phyloP scores from a whole-genome alignment of 768 basidiomycete species.

The Leccinum olivaceopallidum region DNA sequence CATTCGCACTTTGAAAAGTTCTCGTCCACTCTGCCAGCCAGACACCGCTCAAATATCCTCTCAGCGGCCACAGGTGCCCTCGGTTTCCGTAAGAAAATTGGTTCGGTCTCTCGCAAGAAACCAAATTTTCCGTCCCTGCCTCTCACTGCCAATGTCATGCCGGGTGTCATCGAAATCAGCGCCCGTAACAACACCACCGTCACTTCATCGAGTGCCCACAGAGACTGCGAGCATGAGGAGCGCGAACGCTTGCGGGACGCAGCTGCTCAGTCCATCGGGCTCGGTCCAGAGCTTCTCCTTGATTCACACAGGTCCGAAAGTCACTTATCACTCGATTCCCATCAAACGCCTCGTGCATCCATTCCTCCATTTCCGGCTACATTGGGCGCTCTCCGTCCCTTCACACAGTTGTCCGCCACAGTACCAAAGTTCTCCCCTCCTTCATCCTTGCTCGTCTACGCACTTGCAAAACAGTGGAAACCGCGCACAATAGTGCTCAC shows the following conservation, averaged over 20 bases:
- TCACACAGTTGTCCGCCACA: conserved; percentile 50
- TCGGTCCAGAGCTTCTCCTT: conserved; percentile 54
- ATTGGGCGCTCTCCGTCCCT: conserved; percentile 48
- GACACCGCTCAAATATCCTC: conserved; percentile 47
- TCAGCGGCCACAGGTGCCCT: conserved; percentile 55
- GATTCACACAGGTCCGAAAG: conserved; percentile 28
- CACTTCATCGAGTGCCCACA: conserved; percentile 19
- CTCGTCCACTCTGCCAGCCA: conserved; percentile 26
- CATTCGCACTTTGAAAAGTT: conserved; percentile 8
- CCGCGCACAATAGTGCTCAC: conserved; percentile 61
- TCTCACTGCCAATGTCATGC: conserved; percentile 46
- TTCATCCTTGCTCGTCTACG: conserved; percentile 68
- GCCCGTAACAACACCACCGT: conserved; percentile 36
- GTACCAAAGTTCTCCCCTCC: conserved; percentile 72
- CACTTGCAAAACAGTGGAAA: conserved; percentile 75
- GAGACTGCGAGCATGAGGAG: conserved; percentile 67
- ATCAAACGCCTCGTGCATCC: conserved; percentile 4
- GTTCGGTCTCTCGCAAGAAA: conserved; percentile 41
- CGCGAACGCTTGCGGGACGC: conserved; percentile 72
- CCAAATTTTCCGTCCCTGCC: conserved; percentile 26
- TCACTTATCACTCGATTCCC: conserved; percentile 20
- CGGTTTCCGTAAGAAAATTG: conserved; percentile 44
- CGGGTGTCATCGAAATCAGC: conserved; percentile 74
- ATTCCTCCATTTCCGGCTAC: conserved; percentile 68
- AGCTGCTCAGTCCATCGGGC: conserved; percentile 76